phyloP scores from a whole-genome alignment of 2,329 filamentous ascomycete species.

The Fusarium proliferatum region DNA sequence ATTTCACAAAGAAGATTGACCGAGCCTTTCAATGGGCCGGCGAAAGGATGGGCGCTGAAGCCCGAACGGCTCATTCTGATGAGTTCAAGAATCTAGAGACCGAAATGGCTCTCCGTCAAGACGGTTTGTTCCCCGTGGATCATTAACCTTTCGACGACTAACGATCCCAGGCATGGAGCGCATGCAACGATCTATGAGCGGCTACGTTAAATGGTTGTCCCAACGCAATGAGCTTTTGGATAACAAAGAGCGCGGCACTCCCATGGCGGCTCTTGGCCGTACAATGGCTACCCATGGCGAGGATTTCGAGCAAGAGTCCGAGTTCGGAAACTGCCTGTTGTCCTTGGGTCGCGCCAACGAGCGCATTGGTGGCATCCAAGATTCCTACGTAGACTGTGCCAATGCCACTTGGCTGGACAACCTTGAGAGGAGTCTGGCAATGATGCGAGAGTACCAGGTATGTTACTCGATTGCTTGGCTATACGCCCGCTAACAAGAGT shows the following conservation, averaged over 20 bases:
- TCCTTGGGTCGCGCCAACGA: conserved; percentile 88
- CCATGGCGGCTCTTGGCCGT: conserved; percentile 81
- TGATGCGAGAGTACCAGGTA: conserved; percentile 99
- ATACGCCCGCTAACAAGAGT: conserved; percentile 45
- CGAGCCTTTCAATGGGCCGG: conserved; percentile 98
- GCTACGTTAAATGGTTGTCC: conserved; percentile 88
- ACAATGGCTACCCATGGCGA: conserved; percentile 91
- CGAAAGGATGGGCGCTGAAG: conserved; percentile 93
- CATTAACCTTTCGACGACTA: conserved; percentile 1
- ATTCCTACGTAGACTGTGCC: conserved; percentile 80
- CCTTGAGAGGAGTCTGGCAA: conserved; percentile 86
- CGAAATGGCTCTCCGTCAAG: conserved; percentile 89
- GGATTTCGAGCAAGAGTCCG: conserved; percentile 90
- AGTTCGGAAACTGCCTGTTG: conserved; percentile 88
- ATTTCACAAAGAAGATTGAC: conserved; percentile 85
- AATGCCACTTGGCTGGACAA: conserved; percentile 90
- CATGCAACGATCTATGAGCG: conserved; percentile 85
- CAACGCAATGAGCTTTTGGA: conserved; percentile 82
- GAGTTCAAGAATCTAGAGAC: conserved; percentile 91
- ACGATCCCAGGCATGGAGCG: conserved; percentile 80
- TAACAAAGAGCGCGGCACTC: conserved; percentile 87
- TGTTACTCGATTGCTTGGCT: conserved; percentile 38
- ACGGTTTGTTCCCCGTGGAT: conserved; percentile 68
- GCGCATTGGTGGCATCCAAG: conserved; percentile 85
- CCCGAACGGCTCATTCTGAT: conserved; percentile 86